A percentile compares a stretch with the other conserved stretches of the same genome.
Evolutionary conservation across 2,329 filamentous ascomycete species (phyloP).

Genomic region (Pseudopithomyces chartarum): DNA sequence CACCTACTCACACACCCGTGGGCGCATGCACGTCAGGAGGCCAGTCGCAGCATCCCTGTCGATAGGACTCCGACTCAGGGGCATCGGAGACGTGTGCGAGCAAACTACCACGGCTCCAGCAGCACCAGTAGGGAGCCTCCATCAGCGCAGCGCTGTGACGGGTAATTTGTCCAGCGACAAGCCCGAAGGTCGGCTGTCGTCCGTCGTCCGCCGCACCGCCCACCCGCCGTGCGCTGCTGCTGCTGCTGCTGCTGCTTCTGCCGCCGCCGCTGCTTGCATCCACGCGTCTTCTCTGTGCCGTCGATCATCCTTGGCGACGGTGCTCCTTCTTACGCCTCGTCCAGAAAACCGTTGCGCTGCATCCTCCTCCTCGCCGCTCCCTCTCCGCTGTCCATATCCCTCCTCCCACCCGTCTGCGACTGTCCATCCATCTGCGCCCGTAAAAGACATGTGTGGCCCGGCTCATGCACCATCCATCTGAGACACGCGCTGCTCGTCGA

Average conservation of each 20-base stretch:
- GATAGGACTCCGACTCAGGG: neutral
- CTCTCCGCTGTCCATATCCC: too few species aligned
- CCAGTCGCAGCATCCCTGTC: neutral
- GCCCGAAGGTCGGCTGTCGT: neutral
- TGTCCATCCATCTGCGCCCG: neutral
- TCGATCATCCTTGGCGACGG: conserved; percentile 1
- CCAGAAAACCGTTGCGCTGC: conserved; percentile 5
- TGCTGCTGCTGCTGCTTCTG: neutral
- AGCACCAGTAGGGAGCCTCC: neutral
- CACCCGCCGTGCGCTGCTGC: too few species aligned
- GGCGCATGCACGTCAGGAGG: conserved; percentile 1
- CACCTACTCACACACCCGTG: too few species aligned
- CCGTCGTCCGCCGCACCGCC: too few species aligned
- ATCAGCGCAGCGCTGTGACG: conserved; percentile 2
- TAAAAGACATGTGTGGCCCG: conserved; percentile 3
- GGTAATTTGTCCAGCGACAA: conserved; percentile 5
- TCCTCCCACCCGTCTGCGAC: neutral
- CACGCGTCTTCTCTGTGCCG: neutral
- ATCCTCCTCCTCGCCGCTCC: neutral
- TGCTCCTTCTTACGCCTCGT: neutral
- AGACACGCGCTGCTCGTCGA: conserved; percentile 6
- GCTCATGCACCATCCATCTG: conserved; percentile 1
- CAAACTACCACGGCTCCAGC: neutral
- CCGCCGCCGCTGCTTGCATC: neutral
- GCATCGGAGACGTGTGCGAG: neutral